Evolutionary conservation across 2,329 filamentous ascomycete genomes (phyloP).

Genomic region (Rhynchosporium graminicola): DNA sequence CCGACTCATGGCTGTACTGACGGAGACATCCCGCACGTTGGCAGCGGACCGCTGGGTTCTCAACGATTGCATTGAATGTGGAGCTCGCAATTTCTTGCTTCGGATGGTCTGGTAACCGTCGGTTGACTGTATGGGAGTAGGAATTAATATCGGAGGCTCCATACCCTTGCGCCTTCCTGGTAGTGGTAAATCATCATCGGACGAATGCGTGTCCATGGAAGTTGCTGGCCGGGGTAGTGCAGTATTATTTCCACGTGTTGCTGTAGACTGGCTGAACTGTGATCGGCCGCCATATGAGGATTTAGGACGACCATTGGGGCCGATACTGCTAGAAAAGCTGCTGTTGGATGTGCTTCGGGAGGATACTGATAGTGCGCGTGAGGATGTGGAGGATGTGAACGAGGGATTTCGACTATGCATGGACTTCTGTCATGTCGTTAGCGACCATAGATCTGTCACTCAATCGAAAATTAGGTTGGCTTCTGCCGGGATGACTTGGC

Average conservation of each 20-base stretch:
- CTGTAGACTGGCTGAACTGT: conserved; percentile 50
- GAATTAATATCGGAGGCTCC: conserved; percentile 42
- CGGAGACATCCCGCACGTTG: conserved; percentile 41
- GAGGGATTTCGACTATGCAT: conserved; percentile 32
- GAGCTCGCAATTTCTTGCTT: conserved; percentile 35
- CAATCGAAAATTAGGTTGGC: conserved; percentile 10
- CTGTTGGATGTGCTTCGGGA: conserved; percentile 48
- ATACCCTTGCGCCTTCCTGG: conserved; percentile 55
- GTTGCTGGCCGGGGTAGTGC: conserved; percentile 45
- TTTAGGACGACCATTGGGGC: conserved; percentile 52
- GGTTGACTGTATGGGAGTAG: conserved; percentile 32
- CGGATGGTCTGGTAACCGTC: conserved; percentile 34
- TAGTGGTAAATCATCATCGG: conserved; percentile 37
- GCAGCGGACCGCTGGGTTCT: conserved; percentile 27
- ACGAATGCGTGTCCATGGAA: conserved; percentile 42
- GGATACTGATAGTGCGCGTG: conserved; percentile 45
- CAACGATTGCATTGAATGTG: conserved; percentile 37
- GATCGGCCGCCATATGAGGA: conserved; percentile 46
- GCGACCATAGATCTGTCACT: neutral
- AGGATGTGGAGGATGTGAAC: conserved; percentile 44
- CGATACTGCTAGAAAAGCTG: conserved; percentile 59
- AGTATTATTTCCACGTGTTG: conserved; percentile 47
- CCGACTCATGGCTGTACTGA: conserved; percentile 43
- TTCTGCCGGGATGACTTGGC: conserved; percentile 6
- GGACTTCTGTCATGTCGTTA: conserved; percentile 20